phyloP scores from a whole-genome alignment of 1,284 basidiomycete species.

The Ustilago hordei region DNA sequence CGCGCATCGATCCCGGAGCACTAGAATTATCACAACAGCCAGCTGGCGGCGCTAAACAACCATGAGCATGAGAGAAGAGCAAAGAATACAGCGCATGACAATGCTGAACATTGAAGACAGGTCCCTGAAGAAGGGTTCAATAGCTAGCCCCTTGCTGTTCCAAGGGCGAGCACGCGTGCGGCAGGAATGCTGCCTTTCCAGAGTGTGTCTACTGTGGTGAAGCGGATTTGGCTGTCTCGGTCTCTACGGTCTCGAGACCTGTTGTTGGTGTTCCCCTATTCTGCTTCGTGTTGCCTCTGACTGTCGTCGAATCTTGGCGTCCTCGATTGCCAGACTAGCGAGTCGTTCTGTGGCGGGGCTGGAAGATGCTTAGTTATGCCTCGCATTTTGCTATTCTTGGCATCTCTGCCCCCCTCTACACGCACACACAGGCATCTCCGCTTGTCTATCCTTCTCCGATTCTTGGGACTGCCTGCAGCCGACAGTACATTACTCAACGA shows the following conservation, averaged over 20 bases:
- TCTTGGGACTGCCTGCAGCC: not conserved
- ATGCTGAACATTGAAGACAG: not conserved
- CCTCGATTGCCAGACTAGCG: slow-evolving; percentile 1
- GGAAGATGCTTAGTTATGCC: not conserved
- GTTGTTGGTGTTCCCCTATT: not conserved
- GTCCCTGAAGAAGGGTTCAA: not conserved
- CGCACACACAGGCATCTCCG: slow-evolving; percentile 4
- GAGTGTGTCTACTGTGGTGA: not conserved
- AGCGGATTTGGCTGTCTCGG: not conserved
- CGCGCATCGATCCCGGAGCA: slow-evolving; percentile 8
- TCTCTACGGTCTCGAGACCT: not conserved
- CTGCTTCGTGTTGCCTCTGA: not conserved
- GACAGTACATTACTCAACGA: slow-evolving; percentile 28
- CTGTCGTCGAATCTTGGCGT: slow-evolving; percentile 35
- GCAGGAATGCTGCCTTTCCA: slow-evolving; percentile 16
- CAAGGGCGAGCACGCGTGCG: slow-evolving; percentile 32
- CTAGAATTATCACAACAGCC: not conserved
- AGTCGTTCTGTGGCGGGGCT: not conserved
- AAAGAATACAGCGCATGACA: slow-evolving; percentile 1
- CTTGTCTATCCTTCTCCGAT: not conserved
- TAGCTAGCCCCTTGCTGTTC: slow-evolving; percentile 18
- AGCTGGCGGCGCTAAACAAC: not conserved
- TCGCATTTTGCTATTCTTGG: slow-evolving; percentile 24
- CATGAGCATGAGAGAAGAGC: not conserved
- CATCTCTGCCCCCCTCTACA: not conserved